These are phyloP conservation scores for Nemania sp. DNA, from an alignment of 2,329 filamentous ascomycete species.

Conservation along the genomic window DNA sequence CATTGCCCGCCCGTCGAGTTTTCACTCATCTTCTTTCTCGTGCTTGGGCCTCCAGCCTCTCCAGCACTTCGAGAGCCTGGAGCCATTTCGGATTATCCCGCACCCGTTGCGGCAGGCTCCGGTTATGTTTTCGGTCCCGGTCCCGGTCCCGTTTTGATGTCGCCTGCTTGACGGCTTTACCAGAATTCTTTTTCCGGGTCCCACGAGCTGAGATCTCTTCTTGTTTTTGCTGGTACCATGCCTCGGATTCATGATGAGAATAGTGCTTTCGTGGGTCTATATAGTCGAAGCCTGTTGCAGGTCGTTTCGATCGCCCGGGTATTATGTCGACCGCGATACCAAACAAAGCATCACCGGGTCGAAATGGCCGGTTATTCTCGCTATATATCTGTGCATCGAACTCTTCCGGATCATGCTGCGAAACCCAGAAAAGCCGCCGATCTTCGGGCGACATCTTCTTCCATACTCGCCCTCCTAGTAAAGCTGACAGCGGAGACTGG, in stretches of 20 bases:
- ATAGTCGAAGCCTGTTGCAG: slow-evolving; percentile 47
- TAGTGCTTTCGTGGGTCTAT: slow-evolving; percentile 58
- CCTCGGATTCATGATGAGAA: slow-evolving; percentile 47
- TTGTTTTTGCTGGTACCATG: slow-evolving; percentile 54
- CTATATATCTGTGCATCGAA: slow-evolving; percentile 49
- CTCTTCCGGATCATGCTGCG: slow-evolving; percentile 33
- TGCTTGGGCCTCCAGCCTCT: slow-evolving; percentile 29
- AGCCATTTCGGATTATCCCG: slow-evolving; percentile 51
- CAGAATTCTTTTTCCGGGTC: slow-evolving; percentile 55
- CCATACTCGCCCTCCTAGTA: slow-evolving; percentile 23
- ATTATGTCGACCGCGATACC: slow-evolving; percentile 22
- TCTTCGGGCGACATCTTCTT: slow-evolving; percentile 27
- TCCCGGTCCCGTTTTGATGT: slow-evolving; percentile 29
- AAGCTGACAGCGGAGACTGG: slow-evolving; percentile 10
- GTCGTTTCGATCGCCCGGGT: slow-evolving; percentile 27
- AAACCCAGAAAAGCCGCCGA: slow-evolving; percentile 30
- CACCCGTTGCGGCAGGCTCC: slow-evolving; percentile 49
- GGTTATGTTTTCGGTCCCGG: not conserved
- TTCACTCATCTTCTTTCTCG: slow-evolving; percentile 2
- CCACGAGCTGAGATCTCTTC: slow-evolving; percentile 55
- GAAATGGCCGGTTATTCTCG: slow-evolving; percentile 38
- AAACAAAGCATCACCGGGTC: slow-evolving; percentile 35
- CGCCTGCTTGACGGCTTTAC: slow-evolving; percentile 46
- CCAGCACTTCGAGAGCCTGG: slow-evolving; percentile 45
- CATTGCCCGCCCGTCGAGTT: not conserved